Evolutionary conservation across 176 grass and related monocot genomes (phyloP).

Genomic region (Ananas comosus): DNA sequence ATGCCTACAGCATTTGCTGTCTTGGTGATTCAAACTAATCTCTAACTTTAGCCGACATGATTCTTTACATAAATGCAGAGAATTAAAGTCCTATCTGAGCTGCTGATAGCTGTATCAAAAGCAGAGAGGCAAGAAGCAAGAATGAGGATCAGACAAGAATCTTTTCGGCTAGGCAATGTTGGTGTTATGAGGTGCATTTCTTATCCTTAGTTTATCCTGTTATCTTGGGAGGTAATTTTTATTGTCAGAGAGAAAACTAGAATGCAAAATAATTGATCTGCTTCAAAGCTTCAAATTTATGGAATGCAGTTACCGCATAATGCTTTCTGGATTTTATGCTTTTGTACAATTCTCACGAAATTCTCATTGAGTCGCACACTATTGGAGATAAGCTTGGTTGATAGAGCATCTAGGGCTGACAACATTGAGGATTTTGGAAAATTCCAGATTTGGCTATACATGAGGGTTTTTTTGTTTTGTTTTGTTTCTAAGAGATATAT

Average conservation of each 20-base stretch:
- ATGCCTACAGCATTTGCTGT: background rate
- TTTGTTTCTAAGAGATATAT: too few species aligned
- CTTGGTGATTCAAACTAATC: background rate
- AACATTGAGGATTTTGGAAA: too few species aligned
- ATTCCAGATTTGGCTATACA: too few species aligned
- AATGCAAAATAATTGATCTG: too few species aligned
- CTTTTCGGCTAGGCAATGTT: conserved; percentile 89
- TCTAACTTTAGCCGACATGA: background rate
- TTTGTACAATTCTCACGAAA: too few species aligned
- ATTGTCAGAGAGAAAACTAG: background rate
- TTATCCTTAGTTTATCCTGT: conserved; percentile 1
- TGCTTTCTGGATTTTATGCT: too few species aligned
- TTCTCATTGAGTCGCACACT: too few species aligned
- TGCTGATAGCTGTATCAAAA: conserved; percentile 93
- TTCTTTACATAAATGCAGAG: conserved; percentile 47
- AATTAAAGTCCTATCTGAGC: conserved; percentile 79
- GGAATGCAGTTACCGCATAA: too few species aligned
- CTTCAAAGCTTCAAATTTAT: too few species aligned
- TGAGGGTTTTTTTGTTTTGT: too few species aligned
- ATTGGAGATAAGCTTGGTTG: too few species aligned
- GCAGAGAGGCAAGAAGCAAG: conserved; percentile 93
- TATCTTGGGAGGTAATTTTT: background rate
- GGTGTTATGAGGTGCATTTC: conserved; percentile 79
- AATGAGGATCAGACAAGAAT: conserved; percentile 88
- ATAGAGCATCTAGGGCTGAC: too few species aligned